Evolutionary conservation across 2,329 filamentous ascomycete species (phyloP).

Genomic region (Chrysoporthe puriensis): DNA sequence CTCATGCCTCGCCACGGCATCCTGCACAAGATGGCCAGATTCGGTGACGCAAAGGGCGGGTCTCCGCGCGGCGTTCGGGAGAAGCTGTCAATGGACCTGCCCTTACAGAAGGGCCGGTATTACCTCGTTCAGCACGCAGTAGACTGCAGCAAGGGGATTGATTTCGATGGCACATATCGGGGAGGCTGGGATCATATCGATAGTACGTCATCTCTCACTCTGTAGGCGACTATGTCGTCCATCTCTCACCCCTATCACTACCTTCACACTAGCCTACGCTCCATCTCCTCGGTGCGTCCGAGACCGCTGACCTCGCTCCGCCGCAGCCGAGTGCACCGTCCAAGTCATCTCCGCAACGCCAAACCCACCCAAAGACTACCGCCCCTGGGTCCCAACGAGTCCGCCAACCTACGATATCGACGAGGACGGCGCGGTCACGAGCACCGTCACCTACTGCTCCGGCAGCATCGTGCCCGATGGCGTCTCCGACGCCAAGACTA

Average conservation of each 20-base stretch:
- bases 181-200: background rate
- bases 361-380: background rate
- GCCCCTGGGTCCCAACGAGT: background rate
- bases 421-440: background rate
- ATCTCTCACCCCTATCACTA: background rate
- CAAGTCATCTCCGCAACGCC: background rate
- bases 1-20: background rate
- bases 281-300: background rate
- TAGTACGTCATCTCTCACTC: background rate
- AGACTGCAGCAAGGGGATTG: background rate
- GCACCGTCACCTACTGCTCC: conserved; percentile 71
- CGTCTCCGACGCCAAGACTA: conserved; percentile 56
- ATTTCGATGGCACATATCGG: background rate
- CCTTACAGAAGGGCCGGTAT: conserved; percentile 1
- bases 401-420: background rate
- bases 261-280: background rate
- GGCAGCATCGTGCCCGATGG: conserved; percentile 78
- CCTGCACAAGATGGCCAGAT: conserved; percentile 2
- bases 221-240: background rate
- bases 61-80: background rate
- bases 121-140: background rate
- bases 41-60: background rate
- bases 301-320: background rate
- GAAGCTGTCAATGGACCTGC: background rate
- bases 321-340: background rate